These are phyloP conservation scores for Aspergillus quadrilineatus DNA, from an alignment of 2,329 filamentous ascomycete species.

Conservation along the genomic window DNA sequence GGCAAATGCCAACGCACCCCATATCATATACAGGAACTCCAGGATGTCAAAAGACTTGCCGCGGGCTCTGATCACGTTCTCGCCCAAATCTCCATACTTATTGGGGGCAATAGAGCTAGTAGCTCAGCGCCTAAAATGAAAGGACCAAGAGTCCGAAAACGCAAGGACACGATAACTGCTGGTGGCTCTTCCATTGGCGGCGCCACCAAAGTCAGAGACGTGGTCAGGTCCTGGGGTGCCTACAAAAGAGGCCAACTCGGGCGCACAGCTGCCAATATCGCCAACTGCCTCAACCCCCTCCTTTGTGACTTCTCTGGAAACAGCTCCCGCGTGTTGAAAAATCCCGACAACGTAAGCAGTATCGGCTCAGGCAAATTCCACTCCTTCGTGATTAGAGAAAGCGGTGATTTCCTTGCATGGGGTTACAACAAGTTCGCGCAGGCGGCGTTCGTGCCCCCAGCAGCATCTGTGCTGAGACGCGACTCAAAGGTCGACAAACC, in stretches of 20 bases:
- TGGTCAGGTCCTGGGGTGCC: constrained; percentile 69
- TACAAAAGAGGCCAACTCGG: constrained; percentile 71
- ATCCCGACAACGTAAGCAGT: constrained; percentile 52
- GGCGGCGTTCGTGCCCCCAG: constrained; percentile 60
- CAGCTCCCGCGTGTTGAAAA: background rate
- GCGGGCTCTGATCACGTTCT: background rate
- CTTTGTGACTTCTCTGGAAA: constrained; percentile 49
- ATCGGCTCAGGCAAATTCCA: constrained; percentile 40
- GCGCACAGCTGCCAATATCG: constrained; percentile 28
- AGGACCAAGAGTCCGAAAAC: too few species aligned
- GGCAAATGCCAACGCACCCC: constrained; percentile 44
- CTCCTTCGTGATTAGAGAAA: constrained; percentile 46
- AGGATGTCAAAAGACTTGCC: constrained; percentile 23
- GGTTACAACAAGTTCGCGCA: constrained; percentile 79
- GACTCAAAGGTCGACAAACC: constrained; percentile 27
- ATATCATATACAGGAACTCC: constrained; percentile 53
- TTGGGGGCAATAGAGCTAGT: background rate
- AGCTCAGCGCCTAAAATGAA: too few species aligned
- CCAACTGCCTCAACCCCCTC: constrained; percentile 46
- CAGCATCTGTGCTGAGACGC: constrained; percentile 48
- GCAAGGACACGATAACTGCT: too few species aligned
- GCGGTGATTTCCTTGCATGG: constrained; percentile 62
- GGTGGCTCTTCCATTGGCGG: background rate
- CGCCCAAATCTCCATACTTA: background rate
- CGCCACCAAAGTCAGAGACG: constrained; percentile 49